Conservation (phyloP, 1,284 basidiomycete genomes). For the Leccinum holopus region DNA sequence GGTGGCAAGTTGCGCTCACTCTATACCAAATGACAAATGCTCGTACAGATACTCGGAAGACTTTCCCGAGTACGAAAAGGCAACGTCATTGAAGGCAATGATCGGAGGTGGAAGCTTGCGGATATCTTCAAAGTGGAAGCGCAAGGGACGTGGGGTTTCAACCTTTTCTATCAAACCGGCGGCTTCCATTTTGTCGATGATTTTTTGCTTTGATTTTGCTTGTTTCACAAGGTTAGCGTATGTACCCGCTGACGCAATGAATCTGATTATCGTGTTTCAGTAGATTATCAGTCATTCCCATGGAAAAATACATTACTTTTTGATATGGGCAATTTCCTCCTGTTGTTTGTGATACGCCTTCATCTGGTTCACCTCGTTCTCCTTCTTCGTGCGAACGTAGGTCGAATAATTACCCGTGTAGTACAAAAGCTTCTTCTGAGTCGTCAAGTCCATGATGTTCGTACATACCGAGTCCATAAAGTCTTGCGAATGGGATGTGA, state of each 20-base stretch:
- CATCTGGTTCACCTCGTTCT: slow-evolving; percentile 99
- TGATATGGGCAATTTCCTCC: slow-evolving; percentile 97
- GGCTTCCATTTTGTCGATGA: slow-evolving; percentile 99
- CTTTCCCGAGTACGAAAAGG: slow-evolving; percentile 92
- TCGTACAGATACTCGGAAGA: slow-evolving; percentile 87
- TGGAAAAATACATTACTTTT: slow-evolving; percentile 60
- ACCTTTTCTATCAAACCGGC: slow-evolving; percentile 94
- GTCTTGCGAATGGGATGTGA: slow-evolving; percentile 96
- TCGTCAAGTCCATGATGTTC: slow-evolving; percentile 96
- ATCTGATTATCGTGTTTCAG: slow-evolving; percentile 47
- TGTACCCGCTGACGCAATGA: slow-evolving; percentile 98
- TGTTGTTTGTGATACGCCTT: slow-evolving; percentile 99
- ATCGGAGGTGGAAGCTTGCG: slow-evolving; percentile 94
- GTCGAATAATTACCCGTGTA: slow-evolving; percentile 98
- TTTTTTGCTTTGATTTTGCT: slow-evolving; percentile 99
- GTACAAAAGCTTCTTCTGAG: slow-evolving; percentile 85
- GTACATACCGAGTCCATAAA: slow-evolving; percentile 98
- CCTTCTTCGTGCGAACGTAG: slow-evolving; percentile 92
- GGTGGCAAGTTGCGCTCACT: slow-evolving; percentile 58
- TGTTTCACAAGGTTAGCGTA: slow-evolving; percentile 99
- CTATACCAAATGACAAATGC: slow-evolving; percentile 91
- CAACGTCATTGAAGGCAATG: slow-evolving; percentile 93
- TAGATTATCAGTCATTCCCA: not conserved
- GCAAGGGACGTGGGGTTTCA: slow-evolving; percentile 68
- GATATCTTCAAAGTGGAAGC: slow-evolving; percentile 97